Evolutionary conservation across 2,329 filamentous ascomycete genomes (phyloP), one percentile per base, ranked within the genome.

Genomic region (Aspergillus oerlinghausenensis): DNA sequence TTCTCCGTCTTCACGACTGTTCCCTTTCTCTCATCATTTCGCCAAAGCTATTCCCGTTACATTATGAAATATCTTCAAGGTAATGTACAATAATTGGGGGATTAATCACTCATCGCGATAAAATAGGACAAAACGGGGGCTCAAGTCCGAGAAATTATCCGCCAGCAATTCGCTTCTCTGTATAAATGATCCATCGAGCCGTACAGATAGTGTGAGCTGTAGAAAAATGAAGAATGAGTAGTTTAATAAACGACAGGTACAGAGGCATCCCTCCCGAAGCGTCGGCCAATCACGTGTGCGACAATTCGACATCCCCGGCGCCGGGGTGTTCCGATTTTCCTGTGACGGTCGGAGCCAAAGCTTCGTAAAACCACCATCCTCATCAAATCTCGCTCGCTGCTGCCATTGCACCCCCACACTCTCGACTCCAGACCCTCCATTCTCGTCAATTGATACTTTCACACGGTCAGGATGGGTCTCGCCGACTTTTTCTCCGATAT

Each of bases 401-500:
- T 64, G 61, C 62, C 66, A 64, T 56, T 60, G 56, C 50, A 49
- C 53, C 61, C 58, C 62, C 64, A 61, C 63, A 57, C 40, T 45
- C 57, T 55, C 57, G 56, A 57, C 62, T 55, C 60, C 60, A 60
- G 62, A 60, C 60, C 61, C 61, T 61, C 62, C 65, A 64, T 63
- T 66, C 66, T 65, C 63, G 60, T 64, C 66, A 69, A 71, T 70
- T 72, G 67, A 70, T 51, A 53, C 50, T 52, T 49, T 51, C 61
- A 60, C 62, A 59, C 58, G 61, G 60, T 65, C 71, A 75, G 62
- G 71, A 87, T 87, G 84, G 83, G 83, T 74, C 77, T 87, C 77
- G 79, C 82, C 73, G 83, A 86, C 72, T 82, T 85, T 76, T 80
- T 87, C 77, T 78, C 80, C 75, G 83, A 85, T 74, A 76, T 81